Conservation (phyloP, 257 asterid genomes). For the Solanum ossicruentum region DNA sequence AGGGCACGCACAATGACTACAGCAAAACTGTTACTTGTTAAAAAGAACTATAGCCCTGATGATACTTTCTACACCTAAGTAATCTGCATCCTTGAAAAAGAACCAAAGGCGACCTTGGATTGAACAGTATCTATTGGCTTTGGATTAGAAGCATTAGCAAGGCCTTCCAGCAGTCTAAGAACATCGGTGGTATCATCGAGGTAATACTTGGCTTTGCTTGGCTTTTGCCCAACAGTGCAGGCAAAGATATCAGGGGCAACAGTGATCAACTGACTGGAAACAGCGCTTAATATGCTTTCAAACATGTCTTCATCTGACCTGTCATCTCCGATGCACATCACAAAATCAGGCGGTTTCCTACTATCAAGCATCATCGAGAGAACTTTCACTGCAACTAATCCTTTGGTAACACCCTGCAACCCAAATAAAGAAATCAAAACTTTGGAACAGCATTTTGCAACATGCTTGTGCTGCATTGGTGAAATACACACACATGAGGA, state of each 20-base stretch:
- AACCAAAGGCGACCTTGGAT: conserved; percentile 48
- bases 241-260: conserved; percentile 64
- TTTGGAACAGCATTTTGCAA: background rate
- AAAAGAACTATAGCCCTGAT: background rate
- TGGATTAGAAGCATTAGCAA: conserved; percentile 49
- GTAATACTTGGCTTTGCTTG: conserved; percentile 93
- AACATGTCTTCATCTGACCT: conserved; percentile 90
- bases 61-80: conserved; percentile 2
- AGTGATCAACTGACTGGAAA: conserved; percentile 22
- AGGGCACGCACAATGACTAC: conserved; percentile 19
- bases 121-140: conserved; percentile 36
- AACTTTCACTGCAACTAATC: conserved; percentile 61
- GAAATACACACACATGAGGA: background rate
- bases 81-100: background rate
- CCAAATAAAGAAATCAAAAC: background rate
- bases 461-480: background rate
- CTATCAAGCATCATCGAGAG: conserved; percentile 29
- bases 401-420: conserved; percentile 84
- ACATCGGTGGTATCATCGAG: conserved; percentile 72
- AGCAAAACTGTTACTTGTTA: conserved; percentile 6
- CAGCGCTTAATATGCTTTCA: conserved; percentile 51
- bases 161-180: conserved; percentile 54
- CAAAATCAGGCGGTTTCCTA: conserved; percentile 58
- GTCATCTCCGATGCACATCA: conserved; percentile 82
- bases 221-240: conserved; percentile 91